These are phyloP conservation scores for Ceratopteris richardii DNA, from an alignment of 75 land plant genomes.

Conservation along the genomic window DNA sequence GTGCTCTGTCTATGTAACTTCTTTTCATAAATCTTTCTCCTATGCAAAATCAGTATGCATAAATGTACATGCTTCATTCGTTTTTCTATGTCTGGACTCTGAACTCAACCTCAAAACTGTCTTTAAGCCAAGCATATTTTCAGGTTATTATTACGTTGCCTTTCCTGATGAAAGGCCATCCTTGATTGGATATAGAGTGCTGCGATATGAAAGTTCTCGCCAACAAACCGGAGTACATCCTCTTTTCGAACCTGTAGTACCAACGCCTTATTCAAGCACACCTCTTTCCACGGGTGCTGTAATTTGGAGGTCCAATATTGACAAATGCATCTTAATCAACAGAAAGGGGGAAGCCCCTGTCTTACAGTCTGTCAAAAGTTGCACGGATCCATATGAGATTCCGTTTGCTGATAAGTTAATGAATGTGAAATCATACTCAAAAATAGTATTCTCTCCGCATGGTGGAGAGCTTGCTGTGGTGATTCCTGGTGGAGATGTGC, in stretches of 20 bases:
- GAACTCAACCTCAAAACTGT: too few species aligned
- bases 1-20: too few species aligned
- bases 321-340: constrained; percentile 48
- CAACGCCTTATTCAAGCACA: constrained; percentile 66
- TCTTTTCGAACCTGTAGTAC: constrained; percentile 64
- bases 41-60: too few species aligned
- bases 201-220: constrained; percentile 81
- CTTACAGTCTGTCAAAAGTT: neutral
- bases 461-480: constrained; percentile 91
- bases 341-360: neutral
- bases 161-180: constrained; percentile 9
- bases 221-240: constrained; percentile 90
- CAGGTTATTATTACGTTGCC: too few species aligned
- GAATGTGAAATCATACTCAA: constrained; percentile 59
- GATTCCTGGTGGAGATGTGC: constrained; percentile 71
- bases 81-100: too few species aligned
- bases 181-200: constrained; percentile 90
- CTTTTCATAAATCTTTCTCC: too few species aligned
- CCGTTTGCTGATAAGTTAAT: constrained; percentile 29
- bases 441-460: constrained; percentile 74
- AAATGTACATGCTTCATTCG: too few species aligned
- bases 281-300: constrained; percentile 61
- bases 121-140: too few species aligned
- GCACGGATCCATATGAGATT: neutral
- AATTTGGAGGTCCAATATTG: constrained; percentile 68